These are phyloP conservation scores for Monascus purpureus DNA, from an alignment of 495 filamentous ascomycete genomes.

Conservation along the genomic window DNA sequence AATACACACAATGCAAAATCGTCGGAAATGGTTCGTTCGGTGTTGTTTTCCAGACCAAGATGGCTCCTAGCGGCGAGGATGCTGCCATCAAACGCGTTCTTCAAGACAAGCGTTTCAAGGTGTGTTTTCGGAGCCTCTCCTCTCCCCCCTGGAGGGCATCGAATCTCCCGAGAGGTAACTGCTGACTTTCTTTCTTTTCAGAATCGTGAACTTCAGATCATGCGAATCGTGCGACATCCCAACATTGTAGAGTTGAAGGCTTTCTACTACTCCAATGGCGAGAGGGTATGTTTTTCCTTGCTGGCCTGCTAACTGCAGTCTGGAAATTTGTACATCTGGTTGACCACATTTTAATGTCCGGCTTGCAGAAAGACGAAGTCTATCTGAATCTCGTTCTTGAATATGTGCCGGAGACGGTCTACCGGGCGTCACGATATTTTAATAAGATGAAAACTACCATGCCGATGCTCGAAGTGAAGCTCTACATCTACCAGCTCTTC, in stretches of 20 bases:
- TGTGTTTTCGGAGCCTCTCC: too few species aligned
- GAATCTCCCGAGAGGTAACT: too few species aligned
- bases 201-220: constrained; percentile 99
- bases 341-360: background rate
- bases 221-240: constrained; percentile 96
- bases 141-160: too few species aligned
- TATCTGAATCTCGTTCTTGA: constrained; percentile 97
- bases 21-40: constrained; percentile 99
- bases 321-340: background rate
- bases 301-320: constrained; percentile 1
- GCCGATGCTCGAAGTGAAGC: constrained; percentile 96
- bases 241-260: constrained; percentile 98
- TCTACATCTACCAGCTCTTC: constrained; percentile 99
- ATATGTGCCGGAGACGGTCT: constrained; percentile 97
- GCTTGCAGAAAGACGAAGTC: constrained; percentile 84
- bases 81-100: constrained; percentile 97
- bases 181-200: constrained; percentile 29
- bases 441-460: constrained; percentile 99
- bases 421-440: constrained; percentile 96
- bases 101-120: constrained; percentile 99
- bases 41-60: constrained; percentile 97
- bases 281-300: constrained; percentile 55
- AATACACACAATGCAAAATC: constrained; percentile 99
- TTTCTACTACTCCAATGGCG: constrained; percentile 98
- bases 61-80: constrained; percentile 92